Evolutionary conservation across 352 stramenopile species (phyloP).

Genomic region (Thalassiosira livingstoniorum): DNA sequence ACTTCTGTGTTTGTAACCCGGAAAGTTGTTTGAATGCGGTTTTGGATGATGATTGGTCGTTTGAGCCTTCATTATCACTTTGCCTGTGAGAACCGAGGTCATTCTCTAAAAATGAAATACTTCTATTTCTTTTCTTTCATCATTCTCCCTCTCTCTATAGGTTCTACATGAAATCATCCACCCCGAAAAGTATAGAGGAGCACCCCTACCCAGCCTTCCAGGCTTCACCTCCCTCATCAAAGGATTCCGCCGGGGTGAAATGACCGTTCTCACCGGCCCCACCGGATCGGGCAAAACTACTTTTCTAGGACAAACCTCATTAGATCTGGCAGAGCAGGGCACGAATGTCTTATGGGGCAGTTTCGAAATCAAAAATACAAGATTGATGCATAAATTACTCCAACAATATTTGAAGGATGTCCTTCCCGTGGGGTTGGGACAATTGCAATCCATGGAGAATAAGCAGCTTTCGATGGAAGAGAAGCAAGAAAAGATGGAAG

Average conservation of each 20-base stretch:
- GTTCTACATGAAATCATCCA: slow-evolving; percentile 96
- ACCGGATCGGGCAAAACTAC: slow-evolving; percentile 75
- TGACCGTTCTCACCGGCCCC: slow-evolving; percentile 94
- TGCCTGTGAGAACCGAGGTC: too few species aligned
- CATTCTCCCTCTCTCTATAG: too few species aligned
- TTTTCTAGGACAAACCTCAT: slow-evolving; percentile 88
- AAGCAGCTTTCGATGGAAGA: slow-evolving; percentile 81
- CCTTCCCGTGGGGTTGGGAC: slow-evolving; percentile 59
- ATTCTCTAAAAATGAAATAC: too few species aligned
- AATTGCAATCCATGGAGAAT: too few species aligned
- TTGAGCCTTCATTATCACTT: too few species aligned
- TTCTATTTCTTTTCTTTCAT: too few species aligned
- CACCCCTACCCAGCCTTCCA: slow-evolving; percentile 93
- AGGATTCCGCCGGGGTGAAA: slow-evolving; percentile 95
- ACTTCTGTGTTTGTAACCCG: too few species aligned
- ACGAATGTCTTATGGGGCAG: slow-evolving; percentile 97
- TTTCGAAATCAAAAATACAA: slow-evolving; percentile 99
- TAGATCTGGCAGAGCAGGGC: slow-evolving; percentile 92
- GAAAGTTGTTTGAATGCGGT: too few species aligned
- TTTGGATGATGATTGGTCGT: too few species aligned
- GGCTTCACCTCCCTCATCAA: slow-evolving; percentile 96
- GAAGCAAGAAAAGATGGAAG: slow-evolving; percentile 59
- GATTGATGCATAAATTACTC: slow-evolving; percentile 97
- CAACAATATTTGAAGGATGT: slow-evolving; percentile 89
- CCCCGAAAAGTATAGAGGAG: slow-evolving; percentile 92